phyloP scores from a whole-genome alignment of 1,284 basidiomycete species.

The Cryptococcus sp. region DNA sequence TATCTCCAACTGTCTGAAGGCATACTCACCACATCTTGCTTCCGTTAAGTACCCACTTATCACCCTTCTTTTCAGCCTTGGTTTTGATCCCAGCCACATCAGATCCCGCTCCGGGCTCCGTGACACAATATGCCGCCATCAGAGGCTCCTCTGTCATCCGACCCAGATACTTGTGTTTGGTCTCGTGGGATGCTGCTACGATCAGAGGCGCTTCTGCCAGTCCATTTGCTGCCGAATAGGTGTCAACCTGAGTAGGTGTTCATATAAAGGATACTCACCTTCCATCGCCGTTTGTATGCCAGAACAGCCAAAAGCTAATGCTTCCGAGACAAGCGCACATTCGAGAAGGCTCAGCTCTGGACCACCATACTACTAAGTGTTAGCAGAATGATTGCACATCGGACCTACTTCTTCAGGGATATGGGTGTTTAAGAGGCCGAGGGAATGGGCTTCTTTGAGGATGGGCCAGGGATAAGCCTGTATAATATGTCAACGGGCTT shows the following conservation, averaged over 20 bases:
- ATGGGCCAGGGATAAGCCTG: constrained; percentile 59
- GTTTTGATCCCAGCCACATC: constrained; percentile 59
- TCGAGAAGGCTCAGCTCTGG: constrained; percentile 57
- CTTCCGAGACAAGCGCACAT: constrained; percentile 56
- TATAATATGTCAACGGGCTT: background rate
- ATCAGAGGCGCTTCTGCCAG: constrained; percentile 59
- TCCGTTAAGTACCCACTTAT: constrained; percentile 54
- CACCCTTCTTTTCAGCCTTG: constrained; percentile 56
- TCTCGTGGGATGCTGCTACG: constrained; percentile 57
- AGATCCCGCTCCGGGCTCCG: constrained; percentile 59
- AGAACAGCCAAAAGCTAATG: constrained; percentile 59
- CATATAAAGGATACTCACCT: constrained; percentile 26
- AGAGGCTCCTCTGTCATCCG: constrained; percentile 61
- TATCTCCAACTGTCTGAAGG: background rate
- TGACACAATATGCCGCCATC: constrained; percentile 60
- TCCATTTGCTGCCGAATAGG: constrained; percentile 51
- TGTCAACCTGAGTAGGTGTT: background rate
- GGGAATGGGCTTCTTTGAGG: constrained; percentile 58
- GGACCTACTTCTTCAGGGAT: constrained; percentile 53
- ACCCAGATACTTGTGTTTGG: constrained; percentile 60
- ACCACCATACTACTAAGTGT: constrained; percentile 55
- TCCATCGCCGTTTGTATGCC: constrained; percentile 59
- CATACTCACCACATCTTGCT: constrained; percentile 58
- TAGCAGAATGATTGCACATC: background rate
- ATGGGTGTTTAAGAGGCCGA: constrained; percentile 57